phyloP scores from a whole-genome alignment of 208 protist genomes.

The Wallacemonas rigidus region DNA sequence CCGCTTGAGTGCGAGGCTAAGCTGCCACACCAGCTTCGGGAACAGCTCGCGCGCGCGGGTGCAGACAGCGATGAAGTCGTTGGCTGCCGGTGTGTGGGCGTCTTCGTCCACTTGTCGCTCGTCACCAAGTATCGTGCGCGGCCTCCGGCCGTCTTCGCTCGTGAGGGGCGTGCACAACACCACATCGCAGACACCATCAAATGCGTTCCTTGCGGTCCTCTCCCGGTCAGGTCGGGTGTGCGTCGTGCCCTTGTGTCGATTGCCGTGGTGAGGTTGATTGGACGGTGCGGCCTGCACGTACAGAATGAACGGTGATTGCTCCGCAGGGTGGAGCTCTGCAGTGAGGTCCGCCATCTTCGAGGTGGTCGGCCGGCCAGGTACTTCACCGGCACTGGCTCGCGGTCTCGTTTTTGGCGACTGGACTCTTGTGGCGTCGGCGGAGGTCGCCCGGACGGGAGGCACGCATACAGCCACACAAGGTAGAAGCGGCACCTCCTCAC shows the following conservation, averaged over 20 bases:
- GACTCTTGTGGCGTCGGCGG: no score
- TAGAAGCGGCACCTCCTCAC: not conserved
- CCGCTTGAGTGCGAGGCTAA: conserved; percentile 37
- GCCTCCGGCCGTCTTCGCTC: conserved; percentile 62
- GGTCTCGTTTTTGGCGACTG: no score
- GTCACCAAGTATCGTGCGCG: conserved; percentile 28
- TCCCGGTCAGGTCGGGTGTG: no score
- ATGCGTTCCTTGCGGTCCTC: not conserved
- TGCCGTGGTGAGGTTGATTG: not conserved
- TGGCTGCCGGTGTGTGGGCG: conserved; percentile 22
- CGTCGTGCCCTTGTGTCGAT: not conserved
- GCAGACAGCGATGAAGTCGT: conserved; percentile 57
- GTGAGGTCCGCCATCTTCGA: not conserved
- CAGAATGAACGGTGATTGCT: conserved; percentile 5
- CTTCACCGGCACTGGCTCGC: no score
- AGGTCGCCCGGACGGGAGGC: not conserved
- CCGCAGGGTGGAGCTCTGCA: not conserved
- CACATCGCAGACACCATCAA: conserved; percentile 27
- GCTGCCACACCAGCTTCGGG: conserved; percentile 35
- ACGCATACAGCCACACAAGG: conserved; percentile 11
- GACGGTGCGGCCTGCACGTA: conserved; percentile 5
- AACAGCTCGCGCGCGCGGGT: conserved; percentile 41
- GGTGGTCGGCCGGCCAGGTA: no score
- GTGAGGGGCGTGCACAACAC: conserved; percentile 65
- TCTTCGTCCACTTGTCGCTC: not conserved